Conservation (phyloP, 2,329 filamentous ascomycete species). For the Chaetomium sp. region DNA sequence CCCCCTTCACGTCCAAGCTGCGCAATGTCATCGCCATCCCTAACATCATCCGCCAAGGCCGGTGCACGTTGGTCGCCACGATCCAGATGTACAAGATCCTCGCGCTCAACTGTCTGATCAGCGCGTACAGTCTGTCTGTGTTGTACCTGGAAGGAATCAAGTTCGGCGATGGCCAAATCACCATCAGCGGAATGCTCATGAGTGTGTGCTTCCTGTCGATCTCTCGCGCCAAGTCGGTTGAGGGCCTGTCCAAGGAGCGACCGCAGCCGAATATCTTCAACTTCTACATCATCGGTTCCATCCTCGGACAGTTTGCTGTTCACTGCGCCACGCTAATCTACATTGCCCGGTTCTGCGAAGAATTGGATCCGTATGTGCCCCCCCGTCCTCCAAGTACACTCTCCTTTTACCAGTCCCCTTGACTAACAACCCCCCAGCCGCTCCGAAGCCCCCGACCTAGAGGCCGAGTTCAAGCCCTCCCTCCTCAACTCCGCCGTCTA, state of each 20-base stretch:
- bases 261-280: conserved; percentile 99
- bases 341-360: conserved; percentile 81
- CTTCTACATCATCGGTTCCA: conserved; percentile 95
- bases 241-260: conserved; percentile 90
- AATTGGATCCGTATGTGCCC: conserved; percentile 68
- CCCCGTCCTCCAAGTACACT: neutral
- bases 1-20: conserved; percentile 95
- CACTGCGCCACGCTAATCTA: conserved; percentile 94
- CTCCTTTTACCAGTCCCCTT: neutral
- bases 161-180: conserved; percentile 96
- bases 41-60: conserved; percentile 96
- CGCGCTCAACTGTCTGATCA: conserved; percentile 94
- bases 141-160: conserved; percentile 98
- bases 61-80: conserved; percentile 93
- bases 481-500: conserved; percentile 96
- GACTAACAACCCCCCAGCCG: conserved; percentile 36
- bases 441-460: conserved; percentile 67
- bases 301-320: conserved; percentile 93
- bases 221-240: conserved; percentile 92
- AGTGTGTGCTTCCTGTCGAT: conserved; percentile 98
- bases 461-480: conserved; percentile 89
- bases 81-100: conserved; percentile 99
- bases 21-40: conserved; percentile 95
- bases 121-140: conserved; percentile 92
- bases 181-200: conserved; percentile 99